A percentile compares a stretch with the other conserved stretches of the same genome.
Conservation (phyloP, 805 yeast species). For the Allodekkera sacchari region DNA sequence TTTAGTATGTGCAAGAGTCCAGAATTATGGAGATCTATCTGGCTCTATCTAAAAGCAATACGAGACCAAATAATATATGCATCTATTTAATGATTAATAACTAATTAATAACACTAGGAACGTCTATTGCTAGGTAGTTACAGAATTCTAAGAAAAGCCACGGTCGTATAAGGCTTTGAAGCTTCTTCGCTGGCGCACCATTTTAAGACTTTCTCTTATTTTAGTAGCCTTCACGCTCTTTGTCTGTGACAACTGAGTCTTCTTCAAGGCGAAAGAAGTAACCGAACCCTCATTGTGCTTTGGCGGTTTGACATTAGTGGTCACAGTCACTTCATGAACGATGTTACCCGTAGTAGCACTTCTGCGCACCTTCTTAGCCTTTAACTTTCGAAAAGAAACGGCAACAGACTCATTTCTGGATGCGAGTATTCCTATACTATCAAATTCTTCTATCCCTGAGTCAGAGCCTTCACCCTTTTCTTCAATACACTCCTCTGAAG, state of each 20-base stretch:
- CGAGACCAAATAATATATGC: no score
- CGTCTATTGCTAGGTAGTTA: no score
- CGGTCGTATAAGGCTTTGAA: constrained; percentile 9
- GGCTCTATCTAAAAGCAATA: no score
- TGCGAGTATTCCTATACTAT: constrained; percentile 19
- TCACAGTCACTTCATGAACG: constrained; percentile 23
- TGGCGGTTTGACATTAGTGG: constrained; percentile 18
- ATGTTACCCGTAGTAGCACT: constrained; percentile 18
- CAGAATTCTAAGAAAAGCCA: no score
- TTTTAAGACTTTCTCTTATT: constrained; percentile 14
- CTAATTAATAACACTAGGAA: no score
- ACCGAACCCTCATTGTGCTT: constrained; percentile 20
- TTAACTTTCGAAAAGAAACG: constrained; percentile 18
- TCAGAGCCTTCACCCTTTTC: constrained; percentile 26
- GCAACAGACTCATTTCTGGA: constrained; percentile 18
- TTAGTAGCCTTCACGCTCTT: constrained; percentile 11
- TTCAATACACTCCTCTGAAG: not conserved
- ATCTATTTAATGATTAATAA: no score
- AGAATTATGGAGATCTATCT: no score
- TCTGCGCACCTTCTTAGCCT: constrained; percentile 10
- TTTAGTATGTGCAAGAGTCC: no score
- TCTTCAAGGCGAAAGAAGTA: constrained; percentile 12
- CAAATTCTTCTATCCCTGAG: constrained; percentile 22
- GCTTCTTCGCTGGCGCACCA: constrained; percentile 6
- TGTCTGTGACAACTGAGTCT: constrained; percentile 5